Percentiles rank a stretch among this genome's conserved stretches.
phyloP scores from a whole-genome alignment of 1,139 yeast species.

The Hanseniaspora sp. region DNA sequence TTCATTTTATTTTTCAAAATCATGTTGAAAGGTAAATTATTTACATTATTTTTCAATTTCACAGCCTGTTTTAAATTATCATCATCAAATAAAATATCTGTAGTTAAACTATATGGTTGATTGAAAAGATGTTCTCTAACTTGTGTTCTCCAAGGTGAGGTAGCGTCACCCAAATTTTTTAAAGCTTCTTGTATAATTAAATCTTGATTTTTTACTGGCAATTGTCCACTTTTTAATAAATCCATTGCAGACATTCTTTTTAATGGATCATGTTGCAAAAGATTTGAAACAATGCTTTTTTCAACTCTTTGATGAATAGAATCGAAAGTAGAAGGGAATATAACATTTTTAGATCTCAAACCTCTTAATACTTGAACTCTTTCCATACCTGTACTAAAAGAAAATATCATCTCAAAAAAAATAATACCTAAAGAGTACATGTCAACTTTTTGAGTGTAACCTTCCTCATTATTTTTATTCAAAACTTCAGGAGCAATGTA shows the following conservation, averaged over 20 bases:
- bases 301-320: conserved; percentile 44
- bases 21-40: conserved; percentile 30
- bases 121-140: conserved; percentile 76
- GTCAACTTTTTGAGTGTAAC: conserved; percentile 87
- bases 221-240: conserved; percentile 63
- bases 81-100: conserved; percentile 69
- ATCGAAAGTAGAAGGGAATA: conserved; percentile 58
- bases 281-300: conserved; percentile 48
- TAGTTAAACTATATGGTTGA: conserved; percentile 72
- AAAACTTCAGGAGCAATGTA: conserved; percentile 88
- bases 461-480: conserved; percentile 36
- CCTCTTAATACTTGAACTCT: conserved; percentile 59
- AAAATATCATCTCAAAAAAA: conserved; percentile 86
- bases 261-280: conserved; percentile 69
- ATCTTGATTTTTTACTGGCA: conserved; percentile 85
- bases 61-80: conserved; percentile 16
- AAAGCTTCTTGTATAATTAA: conserved; percentile 80
- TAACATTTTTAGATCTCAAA: conserved; percentile 46
- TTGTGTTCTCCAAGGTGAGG: conserved; percentile 89
- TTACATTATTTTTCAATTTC: conserved; percentile 14
- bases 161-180: conserved; percentile 72
- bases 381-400: conserved; percentile 83
- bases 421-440: conserved; percentile 91
- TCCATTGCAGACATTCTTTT: conserved; percentile 70
- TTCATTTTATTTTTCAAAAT: conserved; percentile 38